phyloP scores from a whole-genome alignment of 257 asterid species.

The Jaltomata sinuosa region DNA sequence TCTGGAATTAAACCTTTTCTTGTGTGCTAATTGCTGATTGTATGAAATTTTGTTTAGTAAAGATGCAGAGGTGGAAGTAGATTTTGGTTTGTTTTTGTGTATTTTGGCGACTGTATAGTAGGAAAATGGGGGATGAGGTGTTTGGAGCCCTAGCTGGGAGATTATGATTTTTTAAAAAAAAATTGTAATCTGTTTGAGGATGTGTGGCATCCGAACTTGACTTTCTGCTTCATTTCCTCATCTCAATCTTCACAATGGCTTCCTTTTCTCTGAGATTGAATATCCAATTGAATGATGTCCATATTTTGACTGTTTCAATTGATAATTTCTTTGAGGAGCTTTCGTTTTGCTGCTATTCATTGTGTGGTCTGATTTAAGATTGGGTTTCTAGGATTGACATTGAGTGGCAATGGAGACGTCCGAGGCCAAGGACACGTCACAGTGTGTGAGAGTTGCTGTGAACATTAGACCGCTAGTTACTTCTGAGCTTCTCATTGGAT shows the following conservation, averaged over 20 bases:
- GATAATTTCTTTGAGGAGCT: background rate
- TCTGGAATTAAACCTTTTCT: background rate
- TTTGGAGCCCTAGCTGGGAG: background rate
- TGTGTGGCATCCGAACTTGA: background rate
- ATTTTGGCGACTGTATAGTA: background rate
- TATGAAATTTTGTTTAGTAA: background rate
- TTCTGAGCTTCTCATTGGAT: conserved; percentile 79
- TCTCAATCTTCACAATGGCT: background rate
- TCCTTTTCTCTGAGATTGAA: background rate
- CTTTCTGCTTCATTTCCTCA: background rate
- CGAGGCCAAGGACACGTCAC: conserved; percentile 49
- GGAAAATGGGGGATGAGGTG: background rate
- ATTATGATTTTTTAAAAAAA: background rate
- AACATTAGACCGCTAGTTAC: conserved; percentile 84
- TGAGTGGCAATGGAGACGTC: conserved; percentile 42
- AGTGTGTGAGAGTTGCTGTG: conserved; percentile 84
- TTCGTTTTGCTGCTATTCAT: background rate
- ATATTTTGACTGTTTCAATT: background rate
- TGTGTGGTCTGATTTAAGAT: background rate
- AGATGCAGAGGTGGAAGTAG: background rate
- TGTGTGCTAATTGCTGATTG: background rate
- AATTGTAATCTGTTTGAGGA: background rate
- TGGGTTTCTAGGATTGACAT: background rate
- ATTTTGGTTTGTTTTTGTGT: background rate
- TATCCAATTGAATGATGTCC: background rate